Evolutionary conservation across 1,284 basidiomycete genomes (phyloP), one percentile per base, ranked within the genome.

Genomic region (Trametes pubescens): DNA sequence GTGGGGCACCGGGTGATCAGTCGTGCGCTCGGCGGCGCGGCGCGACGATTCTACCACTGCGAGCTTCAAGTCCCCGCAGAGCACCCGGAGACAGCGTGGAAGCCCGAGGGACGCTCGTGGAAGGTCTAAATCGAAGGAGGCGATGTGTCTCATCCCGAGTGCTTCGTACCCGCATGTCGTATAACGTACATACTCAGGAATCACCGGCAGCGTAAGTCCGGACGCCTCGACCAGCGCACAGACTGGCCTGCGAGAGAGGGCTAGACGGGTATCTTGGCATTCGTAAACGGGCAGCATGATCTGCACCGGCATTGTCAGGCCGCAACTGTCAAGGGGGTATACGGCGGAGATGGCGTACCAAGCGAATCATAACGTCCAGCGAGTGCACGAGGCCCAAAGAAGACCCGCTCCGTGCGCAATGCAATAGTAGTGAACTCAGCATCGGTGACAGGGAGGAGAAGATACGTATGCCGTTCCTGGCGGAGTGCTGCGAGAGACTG

Each of bases 291-390:
- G 4, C 2, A 26, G 22, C 44, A 47, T 21, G 44, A 24, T 21
- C 44, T 47, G 44, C 21, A 4, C 22, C 22, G 44, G 10, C 24
- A 9, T 24, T 8, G 44, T 47, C 44, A 47, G 44, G 4, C 44
- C 16, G 44, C 44, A 47, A 47, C 44, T 47, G 44, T 47, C 44
- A 47, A 47, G 44, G 10, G 44, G 44, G 22, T 9, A 26, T 47
- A 47, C 44, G 22, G 44, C 44, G 44, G 44, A 22, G 44, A 47
- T 47, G 24, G 44, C 44, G 44, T 16, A 22, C 44, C 44, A 47
- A 24, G 44, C 44, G 22, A 47, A 14, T 26, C 44, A 14, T 21
- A 44, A 44, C 18, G 16, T n/a, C 13, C 38, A 44, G 21, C 43
- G n/a, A 21, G n/a, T 14, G 44, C 44, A 47, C 44, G 44, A 24